These are phyloP conservation scores for Chara braunii DNA, from an alignment of 139 green algal species.

Conservation along the genomic window DNA sequence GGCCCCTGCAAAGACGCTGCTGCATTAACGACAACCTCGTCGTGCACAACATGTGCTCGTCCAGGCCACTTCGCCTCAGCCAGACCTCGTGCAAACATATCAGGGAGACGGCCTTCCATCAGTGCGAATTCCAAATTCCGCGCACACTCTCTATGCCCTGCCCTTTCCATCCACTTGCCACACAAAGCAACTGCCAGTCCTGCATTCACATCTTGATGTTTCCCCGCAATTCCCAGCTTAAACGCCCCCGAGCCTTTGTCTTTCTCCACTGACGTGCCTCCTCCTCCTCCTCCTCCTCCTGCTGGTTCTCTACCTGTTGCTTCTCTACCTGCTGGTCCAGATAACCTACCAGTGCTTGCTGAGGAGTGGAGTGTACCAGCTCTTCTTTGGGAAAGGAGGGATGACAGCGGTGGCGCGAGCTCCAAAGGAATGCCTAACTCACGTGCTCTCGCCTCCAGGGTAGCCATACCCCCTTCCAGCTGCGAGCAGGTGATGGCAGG, in stretches of 20 bases:
- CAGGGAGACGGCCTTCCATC: slow-evolving; percentile 47
- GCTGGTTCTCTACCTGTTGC: too few species aligned
- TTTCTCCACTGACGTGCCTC: too few species aligned
- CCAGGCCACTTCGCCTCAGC: slow-evolving; percentile 57
- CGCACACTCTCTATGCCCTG: too few species aligned
- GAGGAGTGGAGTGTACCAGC: too few species aligned
- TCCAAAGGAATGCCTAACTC: slow-evolving; percentile 39
- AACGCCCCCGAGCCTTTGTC: slow-evolving; percentile 9
- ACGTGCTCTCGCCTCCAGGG: slow-evolving; percentile 44
- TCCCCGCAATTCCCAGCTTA: slow-evolving; percentile 62
- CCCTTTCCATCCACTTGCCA: slow-evolving; percentile 8
- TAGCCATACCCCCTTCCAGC: slow-evolving; percentile 62
- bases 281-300: too few species aligned
- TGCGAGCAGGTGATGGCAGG: slow-evolving; percentile 73
- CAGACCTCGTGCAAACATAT: slow-evolving; percentile 57
- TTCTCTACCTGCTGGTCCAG: too few species aligned
- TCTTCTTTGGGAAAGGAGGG: too few species aligned
- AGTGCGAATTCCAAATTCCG: too few species aligned
- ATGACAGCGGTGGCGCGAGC: too few species aligned
- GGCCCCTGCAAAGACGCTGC: not conserved
- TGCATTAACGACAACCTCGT: not conserved
- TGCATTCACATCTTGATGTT: slow-evolving; percentile 79
- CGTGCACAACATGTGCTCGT: slow-evolving; percentile 57
- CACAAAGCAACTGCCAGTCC: slow-evolving; percentile 70
- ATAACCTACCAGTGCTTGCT: too few species aligned